phyloP scores from a whole-genome alignment of 192 early-diverging fungal species.

The Linnemannia elongata region DNA sequence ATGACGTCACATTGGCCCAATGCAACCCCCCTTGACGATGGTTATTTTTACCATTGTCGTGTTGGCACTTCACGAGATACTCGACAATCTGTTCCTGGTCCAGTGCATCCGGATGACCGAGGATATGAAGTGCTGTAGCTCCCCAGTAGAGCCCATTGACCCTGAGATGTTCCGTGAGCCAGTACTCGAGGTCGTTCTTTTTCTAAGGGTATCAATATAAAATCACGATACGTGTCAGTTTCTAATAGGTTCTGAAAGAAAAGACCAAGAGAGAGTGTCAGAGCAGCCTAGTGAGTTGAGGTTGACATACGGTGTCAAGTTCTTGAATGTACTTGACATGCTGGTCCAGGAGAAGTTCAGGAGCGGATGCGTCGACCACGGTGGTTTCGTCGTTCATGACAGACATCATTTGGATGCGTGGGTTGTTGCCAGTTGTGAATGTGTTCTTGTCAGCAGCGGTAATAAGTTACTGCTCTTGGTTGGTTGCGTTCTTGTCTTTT shows the following conservation, averaged over 20 bases:
- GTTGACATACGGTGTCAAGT: conserved; percentile 67
- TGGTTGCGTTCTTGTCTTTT: not conserved
- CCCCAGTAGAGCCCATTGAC: conserved; percentile 97
- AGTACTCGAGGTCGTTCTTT: conserved; percentile 92
- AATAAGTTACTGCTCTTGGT: not conserved
- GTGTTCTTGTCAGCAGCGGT: not conserved
- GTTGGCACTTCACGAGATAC: conserved; percentile 86
- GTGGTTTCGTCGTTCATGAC: conserved; percentile 12
- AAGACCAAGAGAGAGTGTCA: not conserved
- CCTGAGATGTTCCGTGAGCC: conserved; percentile 92
- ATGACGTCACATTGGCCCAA: not conserved
- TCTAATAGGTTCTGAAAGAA: not conserved
- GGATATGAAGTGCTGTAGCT: conserved; percentile 81
- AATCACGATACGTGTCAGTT: not conserved
- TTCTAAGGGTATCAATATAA: conserved; percentile 60
- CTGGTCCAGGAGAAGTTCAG: conserved; percentile 66
- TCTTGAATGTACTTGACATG: conserved; percentile 82
- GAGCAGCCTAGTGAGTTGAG: not conserved
- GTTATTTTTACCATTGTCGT: conserved; percentile 72
- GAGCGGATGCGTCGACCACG: conserved; percentile 7
- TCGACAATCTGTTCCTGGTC: conserved; percentile 79
- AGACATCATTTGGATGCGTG: conserved; percentile 5
- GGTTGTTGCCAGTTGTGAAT: not conserved
- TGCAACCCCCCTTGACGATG: not conserved
- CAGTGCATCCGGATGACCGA: conserved; percentile 75